Evolutionary conservation across 257 asterid species (phyloP).

Genomic region (Rehmannia glutinosa): DNA sequence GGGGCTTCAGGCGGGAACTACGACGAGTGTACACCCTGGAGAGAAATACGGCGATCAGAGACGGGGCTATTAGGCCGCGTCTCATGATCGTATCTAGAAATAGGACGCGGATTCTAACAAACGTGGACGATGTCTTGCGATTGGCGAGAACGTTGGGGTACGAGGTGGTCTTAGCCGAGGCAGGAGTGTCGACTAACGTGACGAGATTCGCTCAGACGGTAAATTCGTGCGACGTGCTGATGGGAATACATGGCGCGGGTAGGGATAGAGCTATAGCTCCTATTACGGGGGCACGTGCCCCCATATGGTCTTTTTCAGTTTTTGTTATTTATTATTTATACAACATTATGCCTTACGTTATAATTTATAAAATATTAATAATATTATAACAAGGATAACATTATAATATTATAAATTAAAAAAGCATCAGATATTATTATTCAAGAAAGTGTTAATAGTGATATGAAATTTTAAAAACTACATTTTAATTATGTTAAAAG

Average conservation of each 20-base stretch:
- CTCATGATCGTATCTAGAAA: constrained; percentile 61
- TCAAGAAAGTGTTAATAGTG: too few species aligned
- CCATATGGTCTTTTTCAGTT: too few species aligned
- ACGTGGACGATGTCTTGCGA: constrained; percentile 28
- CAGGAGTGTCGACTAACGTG: constrained; percentile 28
- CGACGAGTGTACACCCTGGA: constrained; percentile 45
- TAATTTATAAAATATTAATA: too few species aligned
- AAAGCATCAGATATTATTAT: too few species aligned
- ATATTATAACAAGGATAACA: too few species aligned
- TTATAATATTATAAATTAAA: too few species aligned
- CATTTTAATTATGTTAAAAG: too few species aligned
- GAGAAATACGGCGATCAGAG: constrained; percentile 25
- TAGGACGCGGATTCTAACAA: constrained; percentile 38
- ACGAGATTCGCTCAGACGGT: constrained; percentile 45
- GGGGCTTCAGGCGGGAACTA: constrained; percentile 43
- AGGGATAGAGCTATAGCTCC: too few species aligned
- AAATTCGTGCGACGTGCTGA: constrained; percentile 65
- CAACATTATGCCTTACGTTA: too few species aligned
- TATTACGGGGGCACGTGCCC: too few species aligned
- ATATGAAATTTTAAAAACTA: too few species aligned
- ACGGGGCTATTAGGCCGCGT: constrained; percentile 33
- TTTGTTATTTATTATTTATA: too few species aligned
- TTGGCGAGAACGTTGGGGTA: constrained; percentile 49
- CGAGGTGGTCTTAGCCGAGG: constrained; percentile 58
- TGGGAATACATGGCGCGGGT: constrained; percentile 88